Conservation (phyloP, 495 filamentous ascomycete genomes). For the Lepidopterella palustris region DNA sequence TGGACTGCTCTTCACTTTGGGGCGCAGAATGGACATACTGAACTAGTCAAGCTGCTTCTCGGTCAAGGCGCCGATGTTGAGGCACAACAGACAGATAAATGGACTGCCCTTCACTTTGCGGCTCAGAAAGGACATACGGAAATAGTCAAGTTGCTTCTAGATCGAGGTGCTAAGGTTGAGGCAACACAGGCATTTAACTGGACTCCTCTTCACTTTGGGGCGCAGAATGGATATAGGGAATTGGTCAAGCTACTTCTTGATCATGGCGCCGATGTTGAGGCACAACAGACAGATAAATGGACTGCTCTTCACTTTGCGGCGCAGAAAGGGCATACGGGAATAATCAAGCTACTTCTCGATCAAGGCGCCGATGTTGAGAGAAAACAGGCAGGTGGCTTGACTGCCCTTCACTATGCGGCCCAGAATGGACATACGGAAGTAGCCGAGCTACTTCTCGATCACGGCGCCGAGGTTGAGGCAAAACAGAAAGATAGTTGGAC, state of each 20-base stretch:
- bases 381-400: not conserved
- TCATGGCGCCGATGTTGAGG: conserved; percentile 12
- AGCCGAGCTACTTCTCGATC: too few species aligned
- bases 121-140: not conserved
- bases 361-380: conserved; percentile 13
- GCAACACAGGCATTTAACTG: not conserved
- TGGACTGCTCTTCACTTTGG: not conserved
- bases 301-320: conserved; percentile 15
- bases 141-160: too few species aligned
- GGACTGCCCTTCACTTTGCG: not conserved
- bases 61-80: not conserved
- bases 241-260: conserved; percentile 10
- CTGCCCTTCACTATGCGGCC: conserved; percentile 9
- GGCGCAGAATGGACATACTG: not conserved
- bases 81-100: not conserved
- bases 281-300: not conserved
- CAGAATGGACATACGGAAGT: not conserved
- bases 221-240: not conserved
- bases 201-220: conserved; percentile 12
- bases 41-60: not conserved
- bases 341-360: conserved; percentile 5
- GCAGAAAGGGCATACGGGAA: not conserved
- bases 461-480: too few species aligned
- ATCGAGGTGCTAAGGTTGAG: too few species aligned
- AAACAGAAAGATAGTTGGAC: not conserved